Base-by-base conservation (phyloP, 2,329 filamentous ascomycete species). In the Sporothrix curviconia region DNA sequence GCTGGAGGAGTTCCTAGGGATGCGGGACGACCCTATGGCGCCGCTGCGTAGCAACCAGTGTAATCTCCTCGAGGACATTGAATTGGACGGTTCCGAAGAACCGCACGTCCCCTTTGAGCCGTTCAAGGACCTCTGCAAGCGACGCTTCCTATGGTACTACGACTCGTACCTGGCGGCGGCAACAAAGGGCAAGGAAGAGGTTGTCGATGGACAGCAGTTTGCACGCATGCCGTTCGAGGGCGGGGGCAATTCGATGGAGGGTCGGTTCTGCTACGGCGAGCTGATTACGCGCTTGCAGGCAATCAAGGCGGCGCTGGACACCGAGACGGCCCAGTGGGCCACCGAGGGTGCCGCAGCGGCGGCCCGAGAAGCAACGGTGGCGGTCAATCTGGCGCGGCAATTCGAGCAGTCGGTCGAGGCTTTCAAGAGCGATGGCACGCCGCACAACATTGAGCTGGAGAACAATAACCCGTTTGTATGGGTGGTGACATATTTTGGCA, bases 131-230 rank as follows among this genome's bases (percentile, higher is more conserved):
- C 77, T 96, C 5, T 89, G 87, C 78, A 97, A 97, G 72, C 85
- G 88, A 37, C 84, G 92, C 1, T 96, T 97, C 68, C 76, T 97
- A 14, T 97, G 94, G 94, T 97, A 97, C 72, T 95, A 89, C 70
- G 88, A 95, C 63, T 88, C 88, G 3, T 97, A 97, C 67, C 75
- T 94, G 22, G 75, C 80, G 3, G 80, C 86, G 1, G 85, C 95
- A 53, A 78, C 84, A 37, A 79, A 84, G 59, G 87, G 85, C 28
- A 80, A 78, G 64, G 70, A 75, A 25, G 83, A 89, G 63, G 81
- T 86, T 56, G 79, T 80, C 60, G 83, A 86, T 59, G 81, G 82
- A 3, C 74, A 82, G 37, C 61, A 69, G 0, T 97, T 99, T 66
- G 71, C 75, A n/a, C 80, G 80, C 52, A 95, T 96, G 90, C 89